Evolutionary conservation across 2,329 filamentous ascomycete species (phyloP).

Genomic region (Didymella segeticola): DNA sequence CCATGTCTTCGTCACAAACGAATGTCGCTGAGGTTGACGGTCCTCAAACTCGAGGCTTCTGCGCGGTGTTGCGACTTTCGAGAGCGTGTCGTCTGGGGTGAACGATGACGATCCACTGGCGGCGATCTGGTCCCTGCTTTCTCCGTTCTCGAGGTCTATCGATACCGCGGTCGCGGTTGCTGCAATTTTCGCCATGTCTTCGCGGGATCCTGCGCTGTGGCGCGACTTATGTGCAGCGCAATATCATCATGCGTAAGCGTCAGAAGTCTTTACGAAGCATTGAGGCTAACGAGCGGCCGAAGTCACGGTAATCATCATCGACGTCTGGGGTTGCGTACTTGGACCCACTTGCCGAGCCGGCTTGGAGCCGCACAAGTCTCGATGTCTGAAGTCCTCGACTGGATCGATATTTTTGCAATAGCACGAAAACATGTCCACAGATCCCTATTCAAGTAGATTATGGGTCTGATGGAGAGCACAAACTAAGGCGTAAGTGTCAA

Average conservation of each 20-base stretch:
- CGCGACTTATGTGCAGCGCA: not conserved
- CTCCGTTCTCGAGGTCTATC: slow-evolving; percentile 10
- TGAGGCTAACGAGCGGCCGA: slow-evolving; percentile 2
- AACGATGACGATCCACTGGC: slow-evolving; percentile 6
- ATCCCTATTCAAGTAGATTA: no score
- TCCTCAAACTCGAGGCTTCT: slow-evolving; percentile 7
- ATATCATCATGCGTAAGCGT: slow-evolving; percentile 7
- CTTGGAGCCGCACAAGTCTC: not conserved
- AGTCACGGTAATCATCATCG: slow-evolving; percentile 7
- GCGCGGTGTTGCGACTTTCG: slow-evolving; percentile 8
- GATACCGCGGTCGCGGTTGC: slow-evolving; percentile 10
- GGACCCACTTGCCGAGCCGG: slow-evolving; percentile 14
- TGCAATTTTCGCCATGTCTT: slow-evolving; percentile 1
- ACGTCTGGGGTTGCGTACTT: slow-evolving; percentile 11
- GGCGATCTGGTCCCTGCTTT: slow-evolving; percentile 8
- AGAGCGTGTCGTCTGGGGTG: slow-evolving; percentile 4
- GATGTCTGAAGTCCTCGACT: not conserved
- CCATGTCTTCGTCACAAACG: not conserved
- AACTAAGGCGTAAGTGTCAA: no score
- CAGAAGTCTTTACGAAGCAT: not conserved
- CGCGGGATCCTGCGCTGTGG: not conserved
- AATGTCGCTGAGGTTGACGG: not conserved
- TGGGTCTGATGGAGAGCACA: no score
- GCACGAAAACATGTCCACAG: not conserved
- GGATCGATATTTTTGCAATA: no score